Conservation (phyloP, 2,329 filamentous ascomycete genomes). For the Didymella arachidicola region DNA sequence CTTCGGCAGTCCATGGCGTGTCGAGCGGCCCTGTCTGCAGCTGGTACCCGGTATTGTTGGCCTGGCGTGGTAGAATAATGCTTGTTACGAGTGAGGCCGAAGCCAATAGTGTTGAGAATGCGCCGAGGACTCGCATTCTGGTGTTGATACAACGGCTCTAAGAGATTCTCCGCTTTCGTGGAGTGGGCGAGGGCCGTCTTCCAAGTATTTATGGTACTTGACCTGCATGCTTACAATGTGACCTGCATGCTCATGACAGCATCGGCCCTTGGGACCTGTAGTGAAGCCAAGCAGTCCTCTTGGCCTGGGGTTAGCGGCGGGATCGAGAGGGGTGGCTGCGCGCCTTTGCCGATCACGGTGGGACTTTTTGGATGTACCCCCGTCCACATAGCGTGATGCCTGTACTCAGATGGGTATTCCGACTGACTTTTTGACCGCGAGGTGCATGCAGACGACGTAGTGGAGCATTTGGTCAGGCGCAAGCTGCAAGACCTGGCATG, state of each 20-base stretch:
- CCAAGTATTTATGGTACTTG: constrained; percentile 33
- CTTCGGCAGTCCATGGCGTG: constrained; percentile 61
- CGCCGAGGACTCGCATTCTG: constrained; percentile 2
- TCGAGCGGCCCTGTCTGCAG: constrained; percentile 40
- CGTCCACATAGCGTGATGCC: constrained; percentile 1
- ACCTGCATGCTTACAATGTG: constrained; percentile 4
- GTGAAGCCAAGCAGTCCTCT: constrained; percentile 31
- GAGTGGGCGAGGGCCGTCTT: background rate
- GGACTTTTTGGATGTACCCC: too few species aligned
- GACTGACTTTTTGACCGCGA: constrained; percentile 17
- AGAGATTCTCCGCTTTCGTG: background rate
- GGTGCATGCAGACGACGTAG: too few species aligned
- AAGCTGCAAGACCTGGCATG: too few species aligned
- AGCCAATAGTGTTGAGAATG: background rate
- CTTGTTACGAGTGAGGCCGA: constrained; percentile 4
- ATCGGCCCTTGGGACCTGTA: constrained; percentile 28
- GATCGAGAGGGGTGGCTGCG: constrained; percentile 33
- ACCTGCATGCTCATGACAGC: constrained; percentile 22
- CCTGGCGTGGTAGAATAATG: constrained; percentile 23
- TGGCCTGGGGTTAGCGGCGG: constrained; percentile 38
- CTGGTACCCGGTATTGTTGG: constrained; percentile 45
- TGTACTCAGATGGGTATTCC: constrained; percentile 17
- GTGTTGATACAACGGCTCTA: background rate
- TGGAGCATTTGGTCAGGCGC: too few species aligned
- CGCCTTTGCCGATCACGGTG: constrained; percentile 34